phyloP scores from a whole-genome alignment of 805 yeast species.

The Candida nanaspora region DNA sequence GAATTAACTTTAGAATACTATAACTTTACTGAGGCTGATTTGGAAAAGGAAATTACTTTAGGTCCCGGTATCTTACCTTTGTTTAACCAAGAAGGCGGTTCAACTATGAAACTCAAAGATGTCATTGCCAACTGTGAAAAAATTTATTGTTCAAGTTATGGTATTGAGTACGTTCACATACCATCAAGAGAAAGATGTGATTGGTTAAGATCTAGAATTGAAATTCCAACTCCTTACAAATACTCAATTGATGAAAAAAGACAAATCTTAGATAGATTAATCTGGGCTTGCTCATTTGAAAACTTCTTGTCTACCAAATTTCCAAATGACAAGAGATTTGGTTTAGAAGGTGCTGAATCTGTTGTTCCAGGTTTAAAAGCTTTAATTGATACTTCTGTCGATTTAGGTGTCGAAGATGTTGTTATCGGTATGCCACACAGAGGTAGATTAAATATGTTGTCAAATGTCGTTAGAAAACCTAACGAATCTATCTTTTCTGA shows the following conservation, averaged over 20 bases:
- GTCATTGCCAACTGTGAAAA: conserved; percentile 72
- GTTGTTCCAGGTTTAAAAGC: conserved; percentile 97
- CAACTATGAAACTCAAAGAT: conserved; percentile 67
- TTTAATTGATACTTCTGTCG: conserved; percentile 87
- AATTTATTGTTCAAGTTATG: conserved; percentile 82
- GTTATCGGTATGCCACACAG: conserved; percentile 99
- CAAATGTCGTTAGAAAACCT: conserved; percentile 97
- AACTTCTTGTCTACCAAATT: conserved; percentile 87
- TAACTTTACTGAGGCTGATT: conserved; percentile 82
- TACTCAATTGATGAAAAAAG: conserved; percentile 86
- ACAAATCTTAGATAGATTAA: conserved; percentile 90
- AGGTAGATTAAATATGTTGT: conserved; percentile 96
- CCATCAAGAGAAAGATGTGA: conserved; percentile 94
- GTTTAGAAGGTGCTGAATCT: conserved; percentile 97
- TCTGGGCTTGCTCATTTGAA: conserved; percentile 96
- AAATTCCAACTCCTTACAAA: conserved; percentile 81
- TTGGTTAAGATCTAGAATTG: conserved; percentile 96
- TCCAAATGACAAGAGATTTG: conserved; percentile 98
- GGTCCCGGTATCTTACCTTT: conserved; percentile 98
- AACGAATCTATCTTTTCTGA: conserved; percentile 96
- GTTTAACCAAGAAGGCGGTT: conserved; percentile 59
- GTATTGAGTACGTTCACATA: conserved; percentile 94
- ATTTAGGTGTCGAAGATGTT: conserved; percentile 87
- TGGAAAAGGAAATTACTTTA: conserved; percentile 74
- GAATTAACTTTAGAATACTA: conserved; percentile 91